Percentiles rank a stretch among this genome's conserved stretches.
phyloP scores from a whole-genome alignment of 768 basidiomycete genomes.

The Psilocybe azurescens region DNA sequence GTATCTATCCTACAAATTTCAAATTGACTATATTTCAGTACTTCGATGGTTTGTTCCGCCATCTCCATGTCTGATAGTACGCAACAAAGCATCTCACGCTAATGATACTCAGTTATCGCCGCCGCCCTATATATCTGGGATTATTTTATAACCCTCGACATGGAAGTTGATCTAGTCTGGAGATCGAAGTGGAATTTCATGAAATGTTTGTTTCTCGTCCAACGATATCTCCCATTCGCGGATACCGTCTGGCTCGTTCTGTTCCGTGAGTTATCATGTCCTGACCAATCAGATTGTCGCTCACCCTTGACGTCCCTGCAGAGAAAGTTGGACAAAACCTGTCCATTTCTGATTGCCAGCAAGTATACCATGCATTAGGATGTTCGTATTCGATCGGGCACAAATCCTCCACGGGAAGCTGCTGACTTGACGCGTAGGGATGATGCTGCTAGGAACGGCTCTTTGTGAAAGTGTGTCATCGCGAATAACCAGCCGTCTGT shows the following conservation, averaged over 20 bases:
- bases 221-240: constrained; percentile 18
- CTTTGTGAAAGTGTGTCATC: constrained; percentile 15
- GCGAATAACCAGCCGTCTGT: too few species aligned
- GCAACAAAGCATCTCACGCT: neutral
- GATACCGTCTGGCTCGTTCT: constrained; percentile 15
- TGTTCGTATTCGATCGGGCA: constrained; percentile 6
- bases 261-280: constrained; percentile 10
- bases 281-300: neutral
- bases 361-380: constrained; percentile 7
- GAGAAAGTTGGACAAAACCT: constrained; percentile 10
- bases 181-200: constrained; percentile 14
- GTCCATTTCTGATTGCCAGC: constrained; percentile 1
- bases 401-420: neutral
- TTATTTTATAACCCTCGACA: constrained; percentile 14
- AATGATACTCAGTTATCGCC: constrained; percentile 9
- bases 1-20: neutral
- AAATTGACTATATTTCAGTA: neutral
- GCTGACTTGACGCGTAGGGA: constrained; percentile 4
- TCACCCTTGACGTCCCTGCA: neutral
- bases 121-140: constrained; percentile 16
- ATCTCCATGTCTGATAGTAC: neutral
- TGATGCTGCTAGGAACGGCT: constrained; percentile 8
- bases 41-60: neutral
- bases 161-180: constrained; percentile 21
- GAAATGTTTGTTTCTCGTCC: constrained; percentile 16